phyloP scores from a whole-genome alignment of 176 grass and related monocot genomes.

The Coix lacrymajobi region DNA sequence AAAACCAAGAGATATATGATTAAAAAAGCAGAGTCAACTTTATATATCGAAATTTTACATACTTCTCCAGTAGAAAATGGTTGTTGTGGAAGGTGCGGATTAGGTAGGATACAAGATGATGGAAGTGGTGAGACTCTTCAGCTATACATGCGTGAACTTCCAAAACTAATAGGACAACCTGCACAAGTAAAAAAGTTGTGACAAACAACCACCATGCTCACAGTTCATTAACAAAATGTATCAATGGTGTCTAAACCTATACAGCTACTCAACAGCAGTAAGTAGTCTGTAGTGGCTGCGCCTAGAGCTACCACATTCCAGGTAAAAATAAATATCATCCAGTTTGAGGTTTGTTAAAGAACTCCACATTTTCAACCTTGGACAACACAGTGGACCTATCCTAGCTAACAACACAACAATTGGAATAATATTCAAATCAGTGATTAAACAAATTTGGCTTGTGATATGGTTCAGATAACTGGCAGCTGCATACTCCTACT shows the following conservation, averaged over 20 bases:
- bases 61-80: constrained; percentile 83
- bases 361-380: neutral
- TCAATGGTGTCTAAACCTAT: neutral
- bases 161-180: constrained; percentile 93
- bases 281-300: neutral
- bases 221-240: neutral
- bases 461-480: neutral
- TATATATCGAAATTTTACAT: constrained; percentile 26
- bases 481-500: neutral
- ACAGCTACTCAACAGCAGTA: neutral
- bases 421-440: neutral
- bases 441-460: neutral
- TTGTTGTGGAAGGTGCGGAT: constrained; percentile 67
- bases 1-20: constrained; percentile 18
- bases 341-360: neutral
- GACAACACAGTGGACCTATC: neutral
- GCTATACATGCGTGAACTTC: constrained; percentile 93
- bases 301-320: neutral
- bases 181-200: constrained; percentile 27
- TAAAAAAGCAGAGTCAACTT: constrained; percentile 1
- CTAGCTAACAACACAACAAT: neutral
- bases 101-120: constrained; percentile 67
- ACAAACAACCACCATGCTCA: neutral
- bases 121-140: constrained; percentile 75
- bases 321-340: constrained; percentile 13